Conservation (phyloP, 176 grass and related monocot genomes). For the Eragrostis curvula region DNA sequence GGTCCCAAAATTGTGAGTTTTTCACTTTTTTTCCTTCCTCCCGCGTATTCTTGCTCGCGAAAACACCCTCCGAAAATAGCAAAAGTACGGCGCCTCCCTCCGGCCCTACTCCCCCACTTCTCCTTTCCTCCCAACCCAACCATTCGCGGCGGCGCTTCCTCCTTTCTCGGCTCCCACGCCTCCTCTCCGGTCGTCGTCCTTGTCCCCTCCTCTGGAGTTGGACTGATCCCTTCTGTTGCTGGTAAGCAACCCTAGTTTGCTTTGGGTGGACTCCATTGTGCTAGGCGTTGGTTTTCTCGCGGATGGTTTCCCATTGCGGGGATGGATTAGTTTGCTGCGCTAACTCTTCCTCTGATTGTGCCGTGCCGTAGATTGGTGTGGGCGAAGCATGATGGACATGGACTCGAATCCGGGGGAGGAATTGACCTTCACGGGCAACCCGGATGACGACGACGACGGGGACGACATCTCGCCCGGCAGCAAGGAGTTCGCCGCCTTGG, state of each 20-base stretch:
- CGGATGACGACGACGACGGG: constrained; percentile 49
- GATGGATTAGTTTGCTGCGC: neutral
- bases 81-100: neutral
- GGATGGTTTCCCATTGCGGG: neutral
- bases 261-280: neutral
- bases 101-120: neutral
- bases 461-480: constrained; percentile 42
- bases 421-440: constrained; percentile 35
- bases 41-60: neutral
- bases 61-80: neutral
- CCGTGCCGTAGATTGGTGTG: constrained; percentile 14
- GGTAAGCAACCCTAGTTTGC: constrained; percentile 47
- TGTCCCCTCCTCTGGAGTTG: neutral
- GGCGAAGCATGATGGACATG: constrained; percentile 37
- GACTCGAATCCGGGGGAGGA: constrained; percentile 40
- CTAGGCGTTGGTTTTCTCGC: neutral
- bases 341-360: neutral
- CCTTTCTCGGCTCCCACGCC: neutral
- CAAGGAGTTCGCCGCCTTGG: constrained; percentile 49
- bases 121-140: neutral
- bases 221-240: neutral
- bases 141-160: constrained; percentile 38
- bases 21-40: neutral
- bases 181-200: neutral
- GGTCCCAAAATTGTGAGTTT: neutral